Evolutionary conservation across 495 filamentous ascomycete species (phyloP), one percentile per base, ranked within the genome.

Genomic region (Tuber aestivum): DNA sequence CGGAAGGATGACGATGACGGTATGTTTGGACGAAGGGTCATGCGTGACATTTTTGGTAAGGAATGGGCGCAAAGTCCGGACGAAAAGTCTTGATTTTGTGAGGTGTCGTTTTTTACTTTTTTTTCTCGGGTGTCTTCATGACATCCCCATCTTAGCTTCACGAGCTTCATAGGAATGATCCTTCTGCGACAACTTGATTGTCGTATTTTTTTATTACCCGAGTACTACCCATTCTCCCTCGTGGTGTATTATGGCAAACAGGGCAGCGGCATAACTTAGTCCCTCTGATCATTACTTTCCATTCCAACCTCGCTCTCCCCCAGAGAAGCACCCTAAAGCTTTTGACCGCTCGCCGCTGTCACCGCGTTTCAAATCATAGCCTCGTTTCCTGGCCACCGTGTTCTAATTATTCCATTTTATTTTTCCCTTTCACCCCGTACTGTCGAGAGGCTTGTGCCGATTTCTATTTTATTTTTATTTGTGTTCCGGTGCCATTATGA

Each of bases 11-110:
- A 79, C 74, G 76, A 79, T 75, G 77, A 79, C 70, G 71, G 71
- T 73, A 74, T 73, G 74, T 72, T 75, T 32, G 65, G 74, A 68
- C 21, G 48, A 71, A 75, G 61, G 78, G 78, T 79, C 78, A 79
- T 79, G 78, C 76, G 78, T 79, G 72, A 79, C 71, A 72, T 77
- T 72, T 69, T 70, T 70, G 78, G 70, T 79, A 70, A 48, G 40
- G 70, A 75, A 79, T 79, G 70, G 75, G 75, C 41, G 65, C 70
- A 79, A 75, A 79, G 78, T 79, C 78, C 78, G 72, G 78, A 79
- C 78, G 78, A 79, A 79, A 79, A 79, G 76, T 79, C 78, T 79
- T 72, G 69, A 69, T 45, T 77, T 79, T 79, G 70, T 79, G 78
- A 79, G 76, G 56, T 79, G 77, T 79, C 78, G 77, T 74, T 79